A percentile compares a stretch with the other conserved stretches of the same genome.
Evolutionary conservation across 2,329 filamentous ascomycete genomes (phyloP).

Genomic region (Verticillium longisporum): DNA sequence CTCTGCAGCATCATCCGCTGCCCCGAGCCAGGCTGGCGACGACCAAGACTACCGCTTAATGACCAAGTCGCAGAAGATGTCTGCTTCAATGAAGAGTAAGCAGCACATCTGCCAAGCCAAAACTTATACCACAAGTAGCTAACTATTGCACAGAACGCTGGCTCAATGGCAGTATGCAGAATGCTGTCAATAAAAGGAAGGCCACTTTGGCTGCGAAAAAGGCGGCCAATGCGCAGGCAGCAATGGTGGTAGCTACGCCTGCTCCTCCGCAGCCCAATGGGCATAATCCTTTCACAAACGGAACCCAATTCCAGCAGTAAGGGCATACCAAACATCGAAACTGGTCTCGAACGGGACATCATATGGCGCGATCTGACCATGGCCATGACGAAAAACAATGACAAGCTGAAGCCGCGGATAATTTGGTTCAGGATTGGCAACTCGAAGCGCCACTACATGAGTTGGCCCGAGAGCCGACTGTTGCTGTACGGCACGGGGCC

Average conservation of each 20-base stretch:
- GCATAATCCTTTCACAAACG: neutral
- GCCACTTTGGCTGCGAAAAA: slow-evolving; percentile 55
- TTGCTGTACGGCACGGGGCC: neutral
- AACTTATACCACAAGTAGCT: slow-evolving; percentile 15
- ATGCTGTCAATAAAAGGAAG: slow-evolving; percentile 54
- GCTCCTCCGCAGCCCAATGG: neutral
- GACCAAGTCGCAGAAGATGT: slow-evolving; percentile 62
- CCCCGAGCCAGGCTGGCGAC: slow-evolving; percentile 13
- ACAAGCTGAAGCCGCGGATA: neutral
- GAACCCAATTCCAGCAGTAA: neutral
- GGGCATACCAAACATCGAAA: neutral
- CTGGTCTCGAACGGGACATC: neutral
- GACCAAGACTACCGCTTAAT: slow-evolving; percentile 54
- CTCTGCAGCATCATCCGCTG: slow-evolving; percentile 9
- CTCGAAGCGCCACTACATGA: neutral
- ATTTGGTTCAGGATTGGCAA: neutral
- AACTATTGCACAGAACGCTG: slow-evolving; percentile 40
- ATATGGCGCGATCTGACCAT: neutral
- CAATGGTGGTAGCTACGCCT: neutral
- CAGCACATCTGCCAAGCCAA: too few relatives aligned
- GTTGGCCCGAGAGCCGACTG: neutral
- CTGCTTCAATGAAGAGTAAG: slow-evolving; percentile 58
- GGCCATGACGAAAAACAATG: neutral
- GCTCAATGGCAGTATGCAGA: slow-evolving; percentile 54
- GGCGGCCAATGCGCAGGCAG: slow-evolving; percentile 33